Base-by-base conservation (phyloP, 169 alveolate species). In the Plasmodium berghei region DNA sequence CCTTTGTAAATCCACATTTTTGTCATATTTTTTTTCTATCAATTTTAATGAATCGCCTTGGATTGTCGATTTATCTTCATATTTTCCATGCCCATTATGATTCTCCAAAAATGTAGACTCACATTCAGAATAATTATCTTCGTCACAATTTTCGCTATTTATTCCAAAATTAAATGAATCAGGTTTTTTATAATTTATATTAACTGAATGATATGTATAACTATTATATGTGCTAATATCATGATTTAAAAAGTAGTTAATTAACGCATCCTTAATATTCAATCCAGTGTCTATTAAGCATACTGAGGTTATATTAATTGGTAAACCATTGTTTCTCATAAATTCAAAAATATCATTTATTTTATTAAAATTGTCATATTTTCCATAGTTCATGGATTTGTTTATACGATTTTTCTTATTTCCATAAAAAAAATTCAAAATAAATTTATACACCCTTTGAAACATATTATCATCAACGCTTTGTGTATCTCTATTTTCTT, bases 261-360 rank as follows among this genome's bases (percentile, higher is more conserved):
- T 52, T 20, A 73, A 22, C 28, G 5, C 12, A 42, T 73, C 73
- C 45, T 59, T 24, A 28, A 22, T 28, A 73, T 73, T 63, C 10
- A 58, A n/a, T 5, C 88, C 88, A 16, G 88, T 59, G 72, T 48
- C 88, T n/a, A 73, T 61, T 54, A 73, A 66, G 18, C 88, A 73
- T 9, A 73, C 66, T 18, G 45, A 42, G 8, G 88, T 73, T 24
- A 4, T 73, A 28, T 26, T 73, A 45, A 73, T 54, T 24, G 88
- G 42, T 28, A 59, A 9, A 26, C 48, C 20, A 8, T 49, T 73
- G 24, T 73, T 18, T 10, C 59, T 49, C 59, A 61, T 42, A 66
- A 59, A 45, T 9, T 16, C 48, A 9, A 48, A 45, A 49, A 42
- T 20, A 9, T 34, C 73, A 45, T 61, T 52, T 46, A 59, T 12